These are phyloP conservation scores for Leccinum fuscescens DNA, from an alignment of 1,284 basidiomycete species.

Conservation along the genomic window DNA sequence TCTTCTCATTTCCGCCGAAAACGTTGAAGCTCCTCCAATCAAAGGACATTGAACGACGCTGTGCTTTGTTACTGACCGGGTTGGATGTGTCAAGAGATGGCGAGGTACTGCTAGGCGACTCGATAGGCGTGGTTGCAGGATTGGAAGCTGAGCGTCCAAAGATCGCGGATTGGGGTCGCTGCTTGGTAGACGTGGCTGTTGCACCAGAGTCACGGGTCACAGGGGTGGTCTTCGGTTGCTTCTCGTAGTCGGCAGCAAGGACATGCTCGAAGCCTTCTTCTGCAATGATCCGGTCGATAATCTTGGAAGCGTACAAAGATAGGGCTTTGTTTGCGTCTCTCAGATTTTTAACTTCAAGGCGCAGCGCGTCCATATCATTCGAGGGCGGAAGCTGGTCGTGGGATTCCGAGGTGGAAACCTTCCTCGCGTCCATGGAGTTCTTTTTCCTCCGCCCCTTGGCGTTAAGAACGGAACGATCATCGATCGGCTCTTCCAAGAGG, in stretches of 20 bases:
- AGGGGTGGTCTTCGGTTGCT: constrained; percentile 39
- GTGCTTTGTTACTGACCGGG: constrained; percentile 41
- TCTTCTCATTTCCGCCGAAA: constrained; percentile 62
- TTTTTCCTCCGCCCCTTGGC: constrained; percentile 55
- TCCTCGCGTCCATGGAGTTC: constrained; percentile 37
- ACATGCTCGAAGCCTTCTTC: constrained; percentile 94
- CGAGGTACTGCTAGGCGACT: constrained; percentile 36
- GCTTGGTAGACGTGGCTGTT: constrained; percentile 36
- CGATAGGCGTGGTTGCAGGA: constrained; percentile 34
- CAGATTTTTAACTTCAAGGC: constrained; percentile 82
- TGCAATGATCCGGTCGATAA: constrained; percentile 92
- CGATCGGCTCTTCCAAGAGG: constrained; percentile 51
- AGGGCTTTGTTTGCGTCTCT: constrained; percentile 94
- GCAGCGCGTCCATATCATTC: constrained; percentile 66
- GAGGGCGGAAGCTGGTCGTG: constrained; percentile 42
- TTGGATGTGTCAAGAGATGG: constrained; percentile 35
- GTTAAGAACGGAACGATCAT: constrained; percentile 48
- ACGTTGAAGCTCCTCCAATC: constrained; percentile 76
- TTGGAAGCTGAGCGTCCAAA: constrained; percentile 46
- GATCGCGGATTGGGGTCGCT: constrained; percentile 59
- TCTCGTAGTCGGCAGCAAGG: constrained; percentile 83
- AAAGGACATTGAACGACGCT: constrained; percentile 75
- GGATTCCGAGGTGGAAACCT: constrained; percentile 41
- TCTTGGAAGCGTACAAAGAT: constrained; percentile 92
- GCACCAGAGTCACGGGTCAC: constrained; percentile 18